Percentiles rank a stretch among this genome's conserved stretches.
Conservation (phyloP, 1,284 basidiomycete genomes). For the Hemileia vastatrix region DNA sequence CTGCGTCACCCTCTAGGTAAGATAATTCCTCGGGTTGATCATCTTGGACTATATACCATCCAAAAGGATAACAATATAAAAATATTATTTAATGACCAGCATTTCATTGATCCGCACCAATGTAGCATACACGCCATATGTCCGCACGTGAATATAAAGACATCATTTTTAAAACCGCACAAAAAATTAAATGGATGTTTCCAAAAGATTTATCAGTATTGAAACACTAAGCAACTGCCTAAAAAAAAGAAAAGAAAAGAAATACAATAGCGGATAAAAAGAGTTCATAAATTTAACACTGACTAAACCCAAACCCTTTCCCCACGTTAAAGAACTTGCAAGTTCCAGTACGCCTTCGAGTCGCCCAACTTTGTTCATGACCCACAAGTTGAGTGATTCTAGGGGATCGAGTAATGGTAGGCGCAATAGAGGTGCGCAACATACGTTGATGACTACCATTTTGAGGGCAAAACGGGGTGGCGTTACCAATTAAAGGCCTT, state of each 20-base stretch:
- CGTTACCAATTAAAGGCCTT: too few species aligned
- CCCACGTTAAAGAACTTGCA: slow-evolving; percentile 24
- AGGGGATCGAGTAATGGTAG: too few species aligned
- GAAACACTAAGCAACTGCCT: not conserved
- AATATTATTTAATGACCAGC: too few species aligned
- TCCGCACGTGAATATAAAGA: too few species aligned
- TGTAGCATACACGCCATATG: too few species aligned
- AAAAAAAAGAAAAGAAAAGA: not conserved
- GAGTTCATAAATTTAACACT: not conserved
- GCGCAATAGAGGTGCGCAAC: too few species aligned
- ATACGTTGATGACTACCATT: too few species aligned
- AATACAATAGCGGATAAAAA: not conserved
- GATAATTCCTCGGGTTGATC: slow-evolving; percentile 15
- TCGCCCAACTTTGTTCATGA: too few species aligned
- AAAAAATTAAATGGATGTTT: not conserved
- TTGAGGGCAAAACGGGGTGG: too few species aligned
- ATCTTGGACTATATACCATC: slow-evolving; percentile 20
- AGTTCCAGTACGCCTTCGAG: slow-evolving; percentile 11
- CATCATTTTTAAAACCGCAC: not conserved
- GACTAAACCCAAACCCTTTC: slow-evolving; percentile 22
- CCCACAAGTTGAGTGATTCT: too few species aligned
- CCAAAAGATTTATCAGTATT: not conserved
- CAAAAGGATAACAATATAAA: too few species aligned
- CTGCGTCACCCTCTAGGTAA: slow-evolving; percentile 15
- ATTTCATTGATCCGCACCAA: too few species aligned